phyloP scores from a whole-genome alignment of 108 stramenopile genomes.

The Cyclostephanos invisitatus region DNA sequence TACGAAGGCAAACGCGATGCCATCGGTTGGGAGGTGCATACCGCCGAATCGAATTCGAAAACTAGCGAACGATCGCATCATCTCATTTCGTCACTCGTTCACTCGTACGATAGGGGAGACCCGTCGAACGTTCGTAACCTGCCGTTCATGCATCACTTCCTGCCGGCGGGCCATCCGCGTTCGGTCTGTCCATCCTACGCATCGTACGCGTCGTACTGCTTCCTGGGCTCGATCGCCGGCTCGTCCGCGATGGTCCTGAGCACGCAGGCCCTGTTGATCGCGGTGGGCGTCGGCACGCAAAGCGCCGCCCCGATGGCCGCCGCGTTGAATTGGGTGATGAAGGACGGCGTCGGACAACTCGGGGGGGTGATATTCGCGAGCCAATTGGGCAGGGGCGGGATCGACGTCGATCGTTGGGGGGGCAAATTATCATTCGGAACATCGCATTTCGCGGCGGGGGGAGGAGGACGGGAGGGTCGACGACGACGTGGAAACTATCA shows the following conservation, averaged over 20 bases:
- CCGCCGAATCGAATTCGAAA: neutral
- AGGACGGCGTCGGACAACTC: conserved; percentile 95
- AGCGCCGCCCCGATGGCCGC: conserved; percentile 92
- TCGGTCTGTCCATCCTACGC: conserved; percentile 77
- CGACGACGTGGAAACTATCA: conserved; percentile 35
- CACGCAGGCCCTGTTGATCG: conserved; percentile 87
- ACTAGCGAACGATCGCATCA: neutral
- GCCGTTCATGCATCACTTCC: conserved; percentile 61
- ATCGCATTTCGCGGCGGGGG: neutral
- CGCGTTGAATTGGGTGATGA: conserved; percentile 97
- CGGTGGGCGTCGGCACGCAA: conserved; percentile 89
- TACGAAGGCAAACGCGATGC: conserved; percentile 6
- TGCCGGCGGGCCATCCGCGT: conserved; percentile 78
- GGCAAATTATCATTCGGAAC: conserved; percentile 13
- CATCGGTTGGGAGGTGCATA: conserved; percentile 28
- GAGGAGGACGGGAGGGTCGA: neutral
- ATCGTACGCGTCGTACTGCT: conserved; percentile 63
- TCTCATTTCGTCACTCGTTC: conserved; percentile 10
- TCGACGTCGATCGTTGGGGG: conserved; percentile 41
- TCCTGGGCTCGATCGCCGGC: conserved; percentile 66
- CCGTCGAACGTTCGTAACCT: conserved; percentile 30
- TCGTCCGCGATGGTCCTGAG: conserved; percentile 88
- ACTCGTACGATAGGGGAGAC: conserved; percentile 3
- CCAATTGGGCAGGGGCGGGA: conserved; percentile 66
- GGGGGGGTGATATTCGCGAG: conserved; percentile 93